Base-by-base conservation (phyloP, 768 basidiomycete species). In the Boletus rubroflammeus region DNA sequence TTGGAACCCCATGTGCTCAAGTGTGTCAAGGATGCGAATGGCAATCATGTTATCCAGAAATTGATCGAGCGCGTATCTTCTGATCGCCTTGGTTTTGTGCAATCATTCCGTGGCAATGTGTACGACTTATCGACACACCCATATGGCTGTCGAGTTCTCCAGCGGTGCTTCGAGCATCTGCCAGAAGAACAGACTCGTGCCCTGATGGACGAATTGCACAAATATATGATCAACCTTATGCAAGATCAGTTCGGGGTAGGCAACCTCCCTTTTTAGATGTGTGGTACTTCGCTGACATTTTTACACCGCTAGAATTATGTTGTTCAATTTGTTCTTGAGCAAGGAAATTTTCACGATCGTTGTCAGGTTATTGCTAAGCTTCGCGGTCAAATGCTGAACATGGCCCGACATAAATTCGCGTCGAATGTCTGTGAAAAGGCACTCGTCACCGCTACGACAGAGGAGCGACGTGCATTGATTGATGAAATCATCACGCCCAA, bases 361-460 rank as follows among this genome's bases (percentile, higher is more conserved):
- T 74, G 77, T 3, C 72, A 79, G 51, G 80, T 97, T 35, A 77
- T 93, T 51, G 70, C 75, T 14, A 82, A 83, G 59, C 78, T 98
- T 47, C 81, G 78, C 9, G 91, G 91, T 3, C 86, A 90, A 63
- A 80, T 98, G 68, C 68, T 94, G 40, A 76, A 78, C 56, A 83
- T 95, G 79, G 81, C 92, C 1, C 81, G 85, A 49, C 92, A 93
- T 68, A 96, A 96, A 67, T 96, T 91, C 64, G 94, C 93, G 6
- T 97, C 94, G 6, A 98, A 99, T 64, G 96, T 98, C 19, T 90
- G 88, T 69, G 95, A 96, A 73, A 94, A 93, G 71, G 93, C 92
- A 6, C 78, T 96, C 34, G 69, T 84, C 28, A 83, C 78, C 32
- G 83, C 88, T 1, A 80, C 83, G 50, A 32, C 77, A 0, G 84